Base-by-base conservation (phyloP, 352 stramenopile genomes). In the Pythium coloratum region DNA sequence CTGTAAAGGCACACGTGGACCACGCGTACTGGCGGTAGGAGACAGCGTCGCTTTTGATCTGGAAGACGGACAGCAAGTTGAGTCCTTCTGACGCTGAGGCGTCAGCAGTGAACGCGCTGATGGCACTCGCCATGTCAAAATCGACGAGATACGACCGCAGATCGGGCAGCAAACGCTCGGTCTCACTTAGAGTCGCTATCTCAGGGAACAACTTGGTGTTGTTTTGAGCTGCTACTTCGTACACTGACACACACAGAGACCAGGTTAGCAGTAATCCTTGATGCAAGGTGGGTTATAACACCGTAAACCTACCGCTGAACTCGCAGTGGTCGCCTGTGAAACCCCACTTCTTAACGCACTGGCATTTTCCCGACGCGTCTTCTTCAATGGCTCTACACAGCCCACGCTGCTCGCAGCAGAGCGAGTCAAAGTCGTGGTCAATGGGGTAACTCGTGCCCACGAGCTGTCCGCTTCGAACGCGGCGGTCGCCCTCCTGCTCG, bases 321-420 rank as follows among this genome's bases (percentile, higher is more conserved):
- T 91, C 65, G 58, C 84, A 92, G 56, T 90, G 80, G 53, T 89
- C 82, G 5, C 84, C 84, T 16, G 76, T 79, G 63, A 86, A 90
- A 1, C 84, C 79, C 82, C 82, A 92, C 40, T 75, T 74, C 20
- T 81, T 77, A 32, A 92, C 79, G 53, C 84, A 92, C 6, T 76
- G 78, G 51, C 82, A 92, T 30, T 77, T 80, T 10, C 84, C 82
- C 0, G 76, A 81, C 1, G 81, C 84, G 59, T 92, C 80, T 75
- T 91, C 82, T 28, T 86, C 78, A 0, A 74, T 61, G 6, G 73
- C 55, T 2, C 66, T 69, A 30, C 84, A 92, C 9, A 64, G 55
- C 0, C 84, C 84, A 2, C 80, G 71, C 50, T 92, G 83, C 42
- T 91, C 76, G 55, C 84, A 92, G 67, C 84, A 92, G 30, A 85